Evolutionary conservation across 2,329 filamentous ascomycete genomes (phyloP).

Genomic region (Fusarium nurragi): DNA sequence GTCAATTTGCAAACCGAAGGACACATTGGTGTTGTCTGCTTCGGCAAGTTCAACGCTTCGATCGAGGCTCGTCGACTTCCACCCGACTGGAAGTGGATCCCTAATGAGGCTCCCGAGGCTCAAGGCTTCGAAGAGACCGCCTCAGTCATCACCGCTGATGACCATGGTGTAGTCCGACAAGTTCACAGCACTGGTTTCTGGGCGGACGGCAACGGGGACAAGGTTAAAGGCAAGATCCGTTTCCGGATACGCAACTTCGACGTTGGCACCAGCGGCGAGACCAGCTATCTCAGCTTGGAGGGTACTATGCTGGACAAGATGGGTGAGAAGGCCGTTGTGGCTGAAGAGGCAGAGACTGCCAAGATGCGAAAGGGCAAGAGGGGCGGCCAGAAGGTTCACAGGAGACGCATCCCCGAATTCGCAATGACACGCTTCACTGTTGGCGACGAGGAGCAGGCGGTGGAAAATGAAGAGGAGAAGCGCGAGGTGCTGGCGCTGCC

Average conservation of each 20-base stretch:
- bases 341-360: constrained; percentile 56
- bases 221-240: constrained; percentile 73
- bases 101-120: constrained; percentile 57
- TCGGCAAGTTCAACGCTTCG: constrained; percentile 90
- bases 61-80: constrained; percentile 83
- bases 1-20: constrained; percentile 89
- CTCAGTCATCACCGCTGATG: constrained; percentile 53
- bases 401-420: constrained; percentile 60
- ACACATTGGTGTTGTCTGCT: constrained; percentile 88
- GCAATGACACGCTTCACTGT: constrained; percentile 65
- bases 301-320: constrained; percentile 82
- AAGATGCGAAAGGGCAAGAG: constrained; percentile 51
- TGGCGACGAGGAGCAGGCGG: constrained; percentile 54
- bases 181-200: constrained; percentile 75
- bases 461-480: constrained; percentile 38
- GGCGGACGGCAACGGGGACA: constrained; percentile 74
- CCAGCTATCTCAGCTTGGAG: constrained; percentile 84
- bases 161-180: constrained; percentile 63
- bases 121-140: constrained; percentile 55
- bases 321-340: constrained; percentile 68
- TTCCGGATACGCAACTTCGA: constrained; percentile 90
- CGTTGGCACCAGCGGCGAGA: constrained; percentile 76
- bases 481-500: constrained; percentile 39
- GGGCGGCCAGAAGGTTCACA: constrained; percentile 43
- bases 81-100: constrained; percentile 80